Conservation (phyloP, 2,329 filamentous ascomycete species). For the Trichoderma sp. region DNA sequence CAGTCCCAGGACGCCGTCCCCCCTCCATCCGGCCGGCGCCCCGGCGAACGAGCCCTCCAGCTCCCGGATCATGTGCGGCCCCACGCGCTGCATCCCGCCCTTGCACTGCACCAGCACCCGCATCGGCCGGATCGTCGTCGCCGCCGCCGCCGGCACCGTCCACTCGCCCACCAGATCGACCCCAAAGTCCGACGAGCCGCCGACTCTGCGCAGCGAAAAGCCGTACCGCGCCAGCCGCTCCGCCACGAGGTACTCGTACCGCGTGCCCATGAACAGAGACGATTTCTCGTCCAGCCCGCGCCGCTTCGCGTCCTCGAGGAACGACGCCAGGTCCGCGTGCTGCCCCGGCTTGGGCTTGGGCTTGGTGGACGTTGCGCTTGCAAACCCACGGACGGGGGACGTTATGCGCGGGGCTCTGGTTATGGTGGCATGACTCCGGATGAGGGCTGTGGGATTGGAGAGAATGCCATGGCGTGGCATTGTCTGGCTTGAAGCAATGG, state of each 20-base stretch:
- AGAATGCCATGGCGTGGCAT: neutral
- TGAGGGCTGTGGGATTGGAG: neutral
- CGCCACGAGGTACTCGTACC: conserved; percentile 70
- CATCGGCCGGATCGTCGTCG: conserved; percentile 34
- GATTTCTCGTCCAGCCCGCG: conserved; percentile 52
- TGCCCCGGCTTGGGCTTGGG: conserved; percentile 34
- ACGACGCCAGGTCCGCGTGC: conserved; percentile 63
- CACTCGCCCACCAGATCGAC: conserved; percentile 74
- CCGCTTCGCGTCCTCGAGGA: conserved; percentile 60
- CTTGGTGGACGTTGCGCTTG: conserved; percentile 27
- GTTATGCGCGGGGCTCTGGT: neutral
- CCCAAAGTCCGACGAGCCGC: conserved; percentile 64
- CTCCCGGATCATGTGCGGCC: conserved; percentile 66
- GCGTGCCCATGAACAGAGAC: conserved; percentile 67
- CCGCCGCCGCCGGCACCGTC: conserved; percentile 47
- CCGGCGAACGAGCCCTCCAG: conserved; percentile 74
- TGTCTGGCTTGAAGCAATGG: neutral
- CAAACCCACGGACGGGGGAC: neutral
- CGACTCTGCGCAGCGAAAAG: conserved; percentile 63
- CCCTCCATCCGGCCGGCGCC: conserved; percentile 70
- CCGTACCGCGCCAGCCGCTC: conserved; percentile 55
- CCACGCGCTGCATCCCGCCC: conserved; percentile 47
- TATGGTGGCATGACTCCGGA: neutral
- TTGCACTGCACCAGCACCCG: conserved; percentile 67
- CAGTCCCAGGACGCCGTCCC: conserved; percentile 62